Evolutionary conservation across 2,329 filamentous ascomycete species (phyloP).

Genomic region (Colletotrichum kahawae): DNA sequence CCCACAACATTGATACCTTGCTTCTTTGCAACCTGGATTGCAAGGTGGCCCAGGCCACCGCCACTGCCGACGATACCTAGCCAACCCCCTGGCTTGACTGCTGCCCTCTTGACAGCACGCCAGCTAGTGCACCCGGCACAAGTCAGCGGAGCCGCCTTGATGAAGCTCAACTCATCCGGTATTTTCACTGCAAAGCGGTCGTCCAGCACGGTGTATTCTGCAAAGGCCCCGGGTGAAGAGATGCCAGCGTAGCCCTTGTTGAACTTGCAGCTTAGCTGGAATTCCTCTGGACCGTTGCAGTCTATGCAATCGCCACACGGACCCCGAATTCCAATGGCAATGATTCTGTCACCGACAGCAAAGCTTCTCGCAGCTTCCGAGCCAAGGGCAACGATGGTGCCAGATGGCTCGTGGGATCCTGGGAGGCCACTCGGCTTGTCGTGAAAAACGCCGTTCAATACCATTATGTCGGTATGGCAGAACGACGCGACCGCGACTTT

Average conservation of each 20-base stretch:
- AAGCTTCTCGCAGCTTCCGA: conserved; percentile 42
- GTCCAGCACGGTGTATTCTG: conserved; percentile 60
- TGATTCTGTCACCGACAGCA: conserved; percentile 55
- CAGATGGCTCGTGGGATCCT: conserved; percentile 62
- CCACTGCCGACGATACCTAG: conserved; percentile 78
- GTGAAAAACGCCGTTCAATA: conserved; percentile 51
- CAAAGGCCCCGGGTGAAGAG: conserved; percentile 57
- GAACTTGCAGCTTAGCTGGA: conserved; percentile 56
- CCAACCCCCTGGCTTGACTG: conserved; percentile 59
- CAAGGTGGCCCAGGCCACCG: conserved; percentile 72
- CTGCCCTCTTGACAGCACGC: conserved; percentile 46
- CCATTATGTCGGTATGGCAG: conserved; percentile 68
- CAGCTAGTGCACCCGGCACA: conserved; percentile 60
- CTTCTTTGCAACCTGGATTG: conserved; percentile 80
- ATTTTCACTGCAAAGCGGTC: conserved; percentile 47
- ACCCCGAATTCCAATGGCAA: conserved; percentile 58
- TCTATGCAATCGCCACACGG: conserved; percentile 58
- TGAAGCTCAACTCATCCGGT: conserved; percentile 53
- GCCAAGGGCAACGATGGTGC: conserved; percentile 57
- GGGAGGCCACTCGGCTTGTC: conserved; percentile 52
- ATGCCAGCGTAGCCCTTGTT: conserved; percentile 55
- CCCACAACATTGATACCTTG: conserved; percentile 78
- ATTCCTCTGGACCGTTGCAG: conserved; percentile 53
- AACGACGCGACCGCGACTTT: conserved; percentile 64
- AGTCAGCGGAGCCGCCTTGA: conserved; percentile 59